A percentile compares a stretch with the other conserved stretches of the same genome.
phyloP scores from a whole-genome alignment of 371 early-diverging fungal genomes.

The Apophysomyces variabilis region DNA sequence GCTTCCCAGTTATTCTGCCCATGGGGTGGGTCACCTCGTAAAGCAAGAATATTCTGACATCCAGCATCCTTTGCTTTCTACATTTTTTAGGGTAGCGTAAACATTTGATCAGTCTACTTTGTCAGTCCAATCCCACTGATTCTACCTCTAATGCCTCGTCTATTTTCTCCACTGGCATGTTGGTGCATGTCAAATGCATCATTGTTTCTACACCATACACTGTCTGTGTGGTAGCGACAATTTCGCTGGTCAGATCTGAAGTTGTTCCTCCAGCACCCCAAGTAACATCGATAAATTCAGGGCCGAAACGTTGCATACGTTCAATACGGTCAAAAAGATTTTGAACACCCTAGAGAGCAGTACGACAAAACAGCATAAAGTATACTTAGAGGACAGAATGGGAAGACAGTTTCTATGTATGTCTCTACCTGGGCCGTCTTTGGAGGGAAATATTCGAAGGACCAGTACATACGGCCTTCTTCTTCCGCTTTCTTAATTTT shows the following conservation, averaged over 20 bases:
- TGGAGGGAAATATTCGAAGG: constrained; percentile 97
- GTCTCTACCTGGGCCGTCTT: constrained; percentile 79
- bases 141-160: constrained; percentile 77
- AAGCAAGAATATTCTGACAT: constrained; percentile 94
- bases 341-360: constrained; percentile 59
- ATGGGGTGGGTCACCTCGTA: constrained; percentile 94
- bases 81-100: not conserved
- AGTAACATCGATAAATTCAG: constrained; percentile 95
- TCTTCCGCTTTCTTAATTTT: constrained; percentile 73
- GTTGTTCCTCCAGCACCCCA: constrained; percentile 96
- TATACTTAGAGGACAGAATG: constrained; percentile 9
- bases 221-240: constrained; percentile 87
- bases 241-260: constrained; percentile 85
- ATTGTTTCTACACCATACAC: constrained; percentile 94
- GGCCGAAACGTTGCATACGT: constrained; percentile 92
- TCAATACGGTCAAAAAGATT: constrained; percentile 83
- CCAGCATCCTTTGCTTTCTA: constrained; percentile 80
- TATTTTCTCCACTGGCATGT: constrained; percentile 89
- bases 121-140: not conserved
- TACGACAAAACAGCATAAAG: not conserved
- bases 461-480: constrained; percentile 78
- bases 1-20: constrained; percentile 80
- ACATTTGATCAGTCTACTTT: not conserved
- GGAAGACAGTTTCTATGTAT: constrained; percentile 9
- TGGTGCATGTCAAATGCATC: constrained; percentile 98